Base-by-base conservation (phyloP, 345 rosid species). In the Erucastrum elatum region DNA sequence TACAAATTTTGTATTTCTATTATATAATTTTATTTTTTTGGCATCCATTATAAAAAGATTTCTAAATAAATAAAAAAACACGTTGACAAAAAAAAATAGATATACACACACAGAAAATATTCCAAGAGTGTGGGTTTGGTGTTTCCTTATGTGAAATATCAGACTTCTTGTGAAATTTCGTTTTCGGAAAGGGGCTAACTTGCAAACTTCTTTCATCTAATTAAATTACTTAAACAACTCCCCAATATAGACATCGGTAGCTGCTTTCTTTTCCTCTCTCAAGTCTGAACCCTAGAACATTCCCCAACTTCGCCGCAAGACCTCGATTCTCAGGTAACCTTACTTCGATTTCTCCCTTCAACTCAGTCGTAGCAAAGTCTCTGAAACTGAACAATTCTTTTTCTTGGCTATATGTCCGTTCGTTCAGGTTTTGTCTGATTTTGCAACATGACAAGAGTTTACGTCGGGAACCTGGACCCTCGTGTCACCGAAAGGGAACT, bases 391-490 rank as follows among this genome's bases (percentile, higher is more conserved):
- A 12, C 41, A 1, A 10, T 1, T 41, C 3, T 0, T 5, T 2
- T 8, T 12, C 12, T 2, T 63, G 9, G 10, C 25, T 63, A 0
- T 66, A 44, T 7, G 3, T 62, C 71, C 3, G 33, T 21, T 56
- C 16, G 2, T 75, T 60, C 39, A 58, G 74, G 78, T 74, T 74
- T 84, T 68, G 39, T 39, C 68, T 68, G 68, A 53, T 58, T 72
- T 68, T 8, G 80, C n/a, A 77, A 35, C 71, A 91, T 91, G 97
- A 71, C 97, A 70, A 85, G 90, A 66, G 93, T 91, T 81, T 91
- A 90, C 53, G 88, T 91, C 27, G 97, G 94, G 65, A 90, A 88
- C 77, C 53, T 91, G 78, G 94, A 91, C 37, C 87, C 94, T 51
- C 85, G 87, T 1, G 90, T 88, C 65, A 44, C 85, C 15, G 94